Conservation (phyloP, 345 rosid species). For the Cardamine occulta region DNA sequence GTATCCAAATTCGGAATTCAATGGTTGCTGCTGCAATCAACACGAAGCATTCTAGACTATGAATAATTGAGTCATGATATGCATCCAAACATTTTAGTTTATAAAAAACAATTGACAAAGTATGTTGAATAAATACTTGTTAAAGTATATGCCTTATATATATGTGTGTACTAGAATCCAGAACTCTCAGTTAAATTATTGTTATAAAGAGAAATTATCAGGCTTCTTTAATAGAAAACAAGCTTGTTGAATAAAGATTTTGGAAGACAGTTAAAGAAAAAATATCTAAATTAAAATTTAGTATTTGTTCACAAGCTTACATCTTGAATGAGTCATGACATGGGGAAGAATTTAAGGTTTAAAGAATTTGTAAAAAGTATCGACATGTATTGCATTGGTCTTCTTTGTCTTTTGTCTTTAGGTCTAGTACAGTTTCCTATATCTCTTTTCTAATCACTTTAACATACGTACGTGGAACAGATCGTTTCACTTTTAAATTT, state of each 20-base stretch:
- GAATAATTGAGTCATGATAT: not conserved
- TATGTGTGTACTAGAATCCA: not conserved
- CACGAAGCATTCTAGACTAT: not conserved
- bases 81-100: not conserved
- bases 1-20: not conserved
- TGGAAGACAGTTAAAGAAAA: not conserved
- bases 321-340: not conserved
- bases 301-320: not conserved
- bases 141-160: not conserved
- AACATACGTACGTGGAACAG: not conserved
- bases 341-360: slow-evolving; percentile 21
- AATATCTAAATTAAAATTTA: not conserved
- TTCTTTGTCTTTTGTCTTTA: not conserved
- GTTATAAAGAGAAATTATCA: not conserved
- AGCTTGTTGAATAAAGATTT: not conserved
- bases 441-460: not conserved
- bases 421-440: not conserved
- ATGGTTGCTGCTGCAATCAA: not conserved
- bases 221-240: not conserved
- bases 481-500: not conserved
- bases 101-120: not conserved
- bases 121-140: not conserved
- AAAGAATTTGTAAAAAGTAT: slow-evolving; percentile 10
- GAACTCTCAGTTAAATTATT: no score
- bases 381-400: slow-evolving; percentile 22